These are phyloP conservation scores for Lepidopterella palustris DNA, from an alignment of 495 filamentous ascomycete species.

Conservation along the genomic window DNA sequence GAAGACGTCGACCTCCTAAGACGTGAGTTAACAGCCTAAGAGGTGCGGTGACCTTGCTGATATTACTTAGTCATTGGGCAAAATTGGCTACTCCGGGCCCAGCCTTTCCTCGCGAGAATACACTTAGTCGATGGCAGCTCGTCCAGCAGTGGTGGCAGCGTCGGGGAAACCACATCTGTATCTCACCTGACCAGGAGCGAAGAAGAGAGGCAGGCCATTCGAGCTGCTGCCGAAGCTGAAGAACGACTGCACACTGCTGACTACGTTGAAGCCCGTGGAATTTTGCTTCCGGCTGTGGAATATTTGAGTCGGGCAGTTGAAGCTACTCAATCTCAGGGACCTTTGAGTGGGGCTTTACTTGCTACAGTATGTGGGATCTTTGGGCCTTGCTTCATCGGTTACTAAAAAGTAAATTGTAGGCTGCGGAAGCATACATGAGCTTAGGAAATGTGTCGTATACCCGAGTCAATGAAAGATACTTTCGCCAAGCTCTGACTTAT, in stretches of 20 bases:
- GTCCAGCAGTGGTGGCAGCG: slow-evolving; percentile 32
- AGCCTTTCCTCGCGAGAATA: slow-evolving; percentile 44
- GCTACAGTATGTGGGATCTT: slow-evolving; percentile 35
- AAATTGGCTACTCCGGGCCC: slow-evolving; percentile 46
- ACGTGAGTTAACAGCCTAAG: slow-evolving; percentile 39
- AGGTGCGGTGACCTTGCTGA: too few relatives aligned
- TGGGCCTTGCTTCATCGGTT: background rate
- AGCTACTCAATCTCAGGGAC: slow-evolving; percentile 34
- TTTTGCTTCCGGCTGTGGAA: slow-evolving; percentile 44
- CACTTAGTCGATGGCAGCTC: slow-evolving; percentile 41
- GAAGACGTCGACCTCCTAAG: slow-evolving; percentile 40
- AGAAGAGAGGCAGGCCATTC: slow-evolving; percentile 21
- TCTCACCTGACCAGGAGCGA: slow-evolving; percentile 14
- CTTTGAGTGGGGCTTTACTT: slow-evolving; percentile 40
- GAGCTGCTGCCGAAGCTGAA: slow-evolving; percentile 34
- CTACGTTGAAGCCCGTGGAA: slow-evolving; percentile 46
- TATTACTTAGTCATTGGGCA: slow-evolving; percentile 40
- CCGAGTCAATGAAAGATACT: slow-evolving; percentile 40
- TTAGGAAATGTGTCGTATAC: slow-evolving; percentile 46
- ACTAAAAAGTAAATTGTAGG: slow-evolving; percentile 28
- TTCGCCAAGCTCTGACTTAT: slow-evolving; percentile 42
- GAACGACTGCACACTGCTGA: slow-evolving; percentile 37
- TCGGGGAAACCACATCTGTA: slow-evolving; percentile 5
- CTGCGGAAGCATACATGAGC: slow-evolving; percentile 49
- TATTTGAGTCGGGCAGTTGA: slow-evolving; percentile 44